A percentile compares a stretch with the other conserved stretches of the same genome.
Conservation (phyloP, 2,329 filamentous ascomycete genomes). For the Annulohypoxylon truncatum region DNA sequence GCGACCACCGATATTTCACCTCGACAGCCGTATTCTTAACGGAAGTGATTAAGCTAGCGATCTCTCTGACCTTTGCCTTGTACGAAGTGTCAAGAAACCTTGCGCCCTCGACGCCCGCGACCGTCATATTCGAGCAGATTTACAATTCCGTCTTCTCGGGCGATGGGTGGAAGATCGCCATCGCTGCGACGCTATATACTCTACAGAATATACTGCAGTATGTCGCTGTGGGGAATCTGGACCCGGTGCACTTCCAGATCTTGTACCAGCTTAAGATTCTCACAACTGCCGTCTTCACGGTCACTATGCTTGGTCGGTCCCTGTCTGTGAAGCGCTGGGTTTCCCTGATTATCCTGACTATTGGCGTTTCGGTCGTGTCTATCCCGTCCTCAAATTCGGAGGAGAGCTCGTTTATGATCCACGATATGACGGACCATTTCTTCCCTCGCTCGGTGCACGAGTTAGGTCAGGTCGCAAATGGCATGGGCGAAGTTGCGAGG, state of each 20-base stretch:
- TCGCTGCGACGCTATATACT: constrained; percentile 89
- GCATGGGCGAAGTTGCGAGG: constrained; percentile 60
- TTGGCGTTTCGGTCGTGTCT: constrained; percentile 87
- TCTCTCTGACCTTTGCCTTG: constrained; percentile 87
- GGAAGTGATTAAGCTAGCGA: constrained; percentile 88
- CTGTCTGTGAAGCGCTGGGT: constrained; percentile 82
- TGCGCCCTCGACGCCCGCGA: constrained; percentile 82
- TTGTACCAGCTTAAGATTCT: constrained; percentile 96
- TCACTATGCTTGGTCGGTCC: constrained; percentile 77
- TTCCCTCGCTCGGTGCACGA: constrained; percentile 85
- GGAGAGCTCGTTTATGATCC: constrained; percentile 69
- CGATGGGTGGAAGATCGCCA: constrained; percentile 94
- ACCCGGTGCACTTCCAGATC: constrained; percentile 92
- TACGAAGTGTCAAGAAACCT: constrained; percentile 85
- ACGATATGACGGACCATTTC: constrained; percentile 73
- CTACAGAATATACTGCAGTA: constrained; percentile 95
- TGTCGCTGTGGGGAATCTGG: constrained; percentile 88
- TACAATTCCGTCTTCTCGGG: constrained; percentile 84
- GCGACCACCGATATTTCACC: constrained; percentile 89
- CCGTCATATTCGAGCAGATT: constrained; percentile 82
- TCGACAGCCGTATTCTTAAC: constrained; percentile 95
- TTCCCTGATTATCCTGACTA: constrained; percentile 79
- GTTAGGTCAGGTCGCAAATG: constrained; percentile 71
- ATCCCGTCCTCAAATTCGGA: constrained; percentile 72
- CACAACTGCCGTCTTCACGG: constrained; percentile 87